A percentile compares a stretch with the other conserved stretches of the same genome.
Evolutionary conservation across 371 early-diverging fungal genomes (phyloP).

Genomic region (Capillidium rhysosporum): DNA sequence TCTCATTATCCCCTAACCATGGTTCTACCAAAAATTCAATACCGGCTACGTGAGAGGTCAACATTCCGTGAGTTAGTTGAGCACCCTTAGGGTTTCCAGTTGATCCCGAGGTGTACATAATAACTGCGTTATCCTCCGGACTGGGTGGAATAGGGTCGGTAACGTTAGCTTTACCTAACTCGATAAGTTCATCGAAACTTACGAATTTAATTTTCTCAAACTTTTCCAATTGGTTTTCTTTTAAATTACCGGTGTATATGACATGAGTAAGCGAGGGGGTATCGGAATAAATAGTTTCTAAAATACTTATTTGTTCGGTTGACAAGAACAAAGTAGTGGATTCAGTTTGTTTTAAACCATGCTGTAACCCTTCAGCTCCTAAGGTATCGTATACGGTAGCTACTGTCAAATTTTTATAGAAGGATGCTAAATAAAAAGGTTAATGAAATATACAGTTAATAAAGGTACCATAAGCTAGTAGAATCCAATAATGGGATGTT

Average conservation of each 20-base stretch:
- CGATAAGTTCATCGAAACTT: constrained; percentile 30
- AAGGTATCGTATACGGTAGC: constrained; percentile 79
- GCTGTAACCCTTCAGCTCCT: constrained; percentile 70
- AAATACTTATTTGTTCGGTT: constrained; percentile 48
- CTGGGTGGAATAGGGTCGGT: constrained; percentile 26
- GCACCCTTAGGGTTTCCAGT: constrained; percentile 87
- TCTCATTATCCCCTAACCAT: constrained; percentile 16
- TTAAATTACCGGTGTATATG: constrained; percentile 39
- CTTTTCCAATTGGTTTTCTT: constrained; percentile 5
- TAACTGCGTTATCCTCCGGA: constrained; percentile 61
- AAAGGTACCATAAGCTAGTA: constrained; percentile 16
- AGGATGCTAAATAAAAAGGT: constrained; percentile 39
- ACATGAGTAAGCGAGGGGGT: constrained; percentile 41
- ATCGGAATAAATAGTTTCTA: constrained; percentile 30
- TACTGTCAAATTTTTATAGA: constrained; percentile 20
- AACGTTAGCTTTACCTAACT: constrained; percentile 38
- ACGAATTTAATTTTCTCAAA: constrained; percentile 20
- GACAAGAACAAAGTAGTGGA: constrained; percentile 57
- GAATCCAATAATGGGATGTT: constrained; percentile 13
- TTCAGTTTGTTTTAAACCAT: constrained; percentile 69
- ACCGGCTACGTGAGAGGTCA: constrained; percentile 39
- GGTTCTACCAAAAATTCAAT: too few species aligned
- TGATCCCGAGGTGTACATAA: constrained; percentile 94
- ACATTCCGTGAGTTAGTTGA: constrained; percentile 56
- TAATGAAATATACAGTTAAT: constrained; percentile 13